A percentile compares a stretch with the other conserved stretches of the same genome.
phyloP scores from a whole-genome alignment of 108 stramenopile species.

The Stephanodiscus triporus region DNA sequence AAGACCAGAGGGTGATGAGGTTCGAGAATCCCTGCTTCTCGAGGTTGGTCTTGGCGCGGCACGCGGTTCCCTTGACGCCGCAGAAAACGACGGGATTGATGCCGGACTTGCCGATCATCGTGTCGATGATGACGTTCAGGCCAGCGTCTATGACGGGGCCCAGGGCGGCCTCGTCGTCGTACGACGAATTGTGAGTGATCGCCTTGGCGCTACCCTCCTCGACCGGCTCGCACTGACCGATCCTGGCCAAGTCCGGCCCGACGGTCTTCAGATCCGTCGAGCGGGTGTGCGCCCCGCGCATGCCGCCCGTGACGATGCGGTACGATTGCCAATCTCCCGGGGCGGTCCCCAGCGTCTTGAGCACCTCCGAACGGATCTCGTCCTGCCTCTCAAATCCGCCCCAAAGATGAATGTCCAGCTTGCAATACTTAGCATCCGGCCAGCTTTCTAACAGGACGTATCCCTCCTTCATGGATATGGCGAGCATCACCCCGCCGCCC shows the following conservation, averaged over 20 bases:
- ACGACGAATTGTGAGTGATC: constrained; percentile 29
- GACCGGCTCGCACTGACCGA: constrained; percentile 39
- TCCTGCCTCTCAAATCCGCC: constrained; percentile 51
- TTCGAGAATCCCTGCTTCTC: constrained; percentile 34
- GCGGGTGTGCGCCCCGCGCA: constrained; percentile 68
- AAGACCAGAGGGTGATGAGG: constrained; percentile 41
- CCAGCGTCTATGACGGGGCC: constrained; percentile 43
- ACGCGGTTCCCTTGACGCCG: constrained; percentile 20
- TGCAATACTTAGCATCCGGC: constrained; percentile 62
- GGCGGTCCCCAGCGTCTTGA: constrained; percentile 14
- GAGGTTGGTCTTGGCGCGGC: constrained; percentile 36
- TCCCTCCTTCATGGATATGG: constrained; percentile 65
- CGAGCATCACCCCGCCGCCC: constrained; percentile 20
- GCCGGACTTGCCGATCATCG: constrained; percentile 24
- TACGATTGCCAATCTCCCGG: constrained; percentile 49
- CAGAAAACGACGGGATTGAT: constrained; percentile 41
- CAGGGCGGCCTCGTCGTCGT: constrained; percentile 31
- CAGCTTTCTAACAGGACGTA: constrained; percentile 62
- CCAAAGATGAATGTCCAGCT: constrained; percentile 75
- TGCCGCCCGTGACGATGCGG: constrained; percentile 76
- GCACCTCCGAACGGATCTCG: constrained; percentile 25
- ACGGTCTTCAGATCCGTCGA: constrained; percentile 63
- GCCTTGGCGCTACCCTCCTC: constrained; percentile 20
- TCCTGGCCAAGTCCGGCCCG: constrained; percentile 58
- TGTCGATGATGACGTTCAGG: constrained; percentile 24